phyloP scores from a whole-genome alignment of 805 yeast species.

The Cyberlindnera euphorbiiphila region DNA sequence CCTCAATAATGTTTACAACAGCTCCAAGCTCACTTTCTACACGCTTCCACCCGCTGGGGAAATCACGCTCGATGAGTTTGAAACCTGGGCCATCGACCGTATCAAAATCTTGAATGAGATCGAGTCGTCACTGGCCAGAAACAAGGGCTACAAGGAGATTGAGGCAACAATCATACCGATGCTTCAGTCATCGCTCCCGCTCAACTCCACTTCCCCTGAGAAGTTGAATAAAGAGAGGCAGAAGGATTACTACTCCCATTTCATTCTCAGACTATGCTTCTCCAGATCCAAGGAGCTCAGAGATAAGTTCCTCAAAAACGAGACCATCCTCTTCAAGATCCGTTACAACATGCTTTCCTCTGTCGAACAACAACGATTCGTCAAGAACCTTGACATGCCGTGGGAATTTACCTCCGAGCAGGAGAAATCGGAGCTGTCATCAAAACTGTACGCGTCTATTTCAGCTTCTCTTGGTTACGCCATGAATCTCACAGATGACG shows the following conservation, averaged over 20 bases:
- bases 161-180: slow-evolving; percentile 64
- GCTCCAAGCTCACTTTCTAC: slow-evolving; percentile 70
- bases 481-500: slow-evolving; percentile 42
- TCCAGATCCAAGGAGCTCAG: slow-evolving; percentile 84
- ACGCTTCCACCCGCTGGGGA: slow-evolving; percentile 75
- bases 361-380: slow-evolving; percentile 66
- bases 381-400: slow-evolving; percentile 59
- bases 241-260: slow-evolving; percentile 93
- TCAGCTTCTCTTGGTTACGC: slow-evolving; percentile 35
- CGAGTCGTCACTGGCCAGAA: slow-evolving; percentile 68
- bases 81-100: slow-evolving; percentile 93
- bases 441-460: slow-evolving; percentile 53
- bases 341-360: slow-evolving; percentile 63
- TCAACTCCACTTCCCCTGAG: slow-evolving; percentile 38
- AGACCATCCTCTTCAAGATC: slow-evolving; percentile 66
- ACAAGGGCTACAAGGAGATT: slow-evolving; percentile 59
- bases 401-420: slow-evolving; percentile 64
- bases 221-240: slow-evolving; percentile 46
- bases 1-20: slow-evolving; percentile 39
- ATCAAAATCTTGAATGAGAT: slow-evolving; percentile 78
- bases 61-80: slow-evolving; percentile 89
- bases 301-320: slow-evolving; percentile 73
- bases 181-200: slow-evolving; percentile 61
- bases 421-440: slow-evolving; percentile 51
- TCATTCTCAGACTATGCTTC: slow-evolving; percentile 80